phyloP scores from a whole-genome alignment of 768 basidiomycete species.

The Calocybe indica region DNA sequence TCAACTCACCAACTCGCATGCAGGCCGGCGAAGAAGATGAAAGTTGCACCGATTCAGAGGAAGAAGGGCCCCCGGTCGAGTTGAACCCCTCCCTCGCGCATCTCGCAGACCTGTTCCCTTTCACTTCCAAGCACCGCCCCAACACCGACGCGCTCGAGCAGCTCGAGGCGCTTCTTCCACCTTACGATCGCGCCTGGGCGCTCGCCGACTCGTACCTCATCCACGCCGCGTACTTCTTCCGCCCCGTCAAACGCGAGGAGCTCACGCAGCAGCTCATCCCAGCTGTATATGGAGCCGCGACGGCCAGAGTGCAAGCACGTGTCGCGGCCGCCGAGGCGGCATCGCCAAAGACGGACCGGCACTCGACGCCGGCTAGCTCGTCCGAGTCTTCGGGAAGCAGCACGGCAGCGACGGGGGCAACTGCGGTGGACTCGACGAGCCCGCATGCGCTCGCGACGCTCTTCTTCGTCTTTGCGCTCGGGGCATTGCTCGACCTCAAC shows the following conservation, averaged over 20 bases:
- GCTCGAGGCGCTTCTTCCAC: conserved; percentile 37
- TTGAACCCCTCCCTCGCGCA: conserved; percentile 27
- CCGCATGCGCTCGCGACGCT: conserved; percentile 49
- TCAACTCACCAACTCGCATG: neutral
- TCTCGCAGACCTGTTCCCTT: conserved; percentile 36
- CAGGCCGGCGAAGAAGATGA: conserved; percentile 28
- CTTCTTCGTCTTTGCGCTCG: conserved; percentile 57
- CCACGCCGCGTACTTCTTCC: conserved; percentile 45
- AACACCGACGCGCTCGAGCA: conserved; percentile 22
- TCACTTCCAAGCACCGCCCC: conserved; percentile 25
- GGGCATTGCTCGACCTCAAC: conserved; percentile 51
- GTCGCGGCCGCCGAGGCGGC: conserved; percentile 5
- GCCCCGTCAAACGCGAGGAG: conserved; percentile 44
- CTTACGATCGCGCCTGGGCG: conserved; percentile 31
- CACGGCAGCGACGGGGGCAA: neutral
- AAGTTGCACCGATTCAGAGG: conserved; percentile 12
- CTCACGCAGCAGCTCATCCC: conserved; percentile 34
- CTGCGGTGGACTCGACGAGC: conserved; percentile 4
- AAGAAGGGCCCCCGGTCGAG: conserved; percentile 16
- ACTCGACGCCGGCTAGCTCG: neutral
- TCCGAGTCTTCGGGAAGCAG: neutral
- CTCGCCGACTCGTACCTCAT: conserved; percentile 37
- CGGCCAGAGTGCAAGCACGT: conserved; percentile 7
- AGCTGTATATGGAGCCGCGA: conserved; percentile 27
- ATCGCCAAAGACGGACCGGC: neutral